phyloP scores from a whole-genome alignment of 768 basidiomycete species.

The Mycena vulgaris region DNA sequence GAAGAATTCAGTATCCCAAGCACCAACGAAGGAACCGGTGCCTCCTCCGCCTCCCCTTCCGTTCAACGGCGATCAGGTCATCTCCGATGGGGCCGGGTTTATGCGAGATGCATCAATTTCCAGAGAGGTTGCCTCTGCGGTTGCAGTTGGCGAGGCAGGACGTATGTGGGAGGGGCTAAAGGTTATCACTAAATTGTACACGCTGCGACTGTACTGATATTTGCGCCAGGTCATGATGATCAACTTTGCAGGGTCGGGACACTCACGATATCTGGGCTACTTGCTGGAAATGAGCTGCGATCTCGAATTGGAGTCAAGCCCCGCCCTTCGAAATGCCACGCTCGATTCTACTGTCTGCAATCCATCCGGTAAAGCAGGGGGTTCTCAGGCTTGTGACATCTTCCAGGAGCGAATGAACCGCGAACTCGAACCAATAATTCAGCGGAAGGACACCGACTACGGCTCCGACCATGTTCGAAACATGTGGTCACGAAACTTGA shows the following conservation, averaged over 20 bases:
- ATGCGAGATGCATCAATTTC: conserved; percentile 4
- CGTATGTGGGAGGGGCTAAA: conserved; percentile 1
- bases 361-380: conserved; percentile 37
- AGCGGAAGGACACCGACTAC: conserved; percentile 47
- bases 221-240: conserved; percentile 44
- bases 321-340: conserved; percentile 39
- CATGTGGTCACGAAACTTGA: conserved; percentile 42
- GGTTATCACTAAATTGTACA: neutral
- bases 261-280: conserved; percentile 51
- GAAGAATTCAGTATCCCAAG: neutral
- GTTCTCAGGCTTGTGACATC: conserved; percentile 46
- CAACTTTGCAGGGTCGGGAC: conserved; percentile 52
- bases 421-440: conserved; percentile 46
- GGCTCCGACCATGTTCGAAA: conserved; percentile 46
- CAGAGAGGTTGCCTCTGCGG: neutral
- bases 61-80: neutral
- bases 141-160: neutral
- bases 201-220: too few relatives aligned
- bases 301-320: conserved; percentile 50
- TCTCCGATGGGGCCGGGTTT: neutral
- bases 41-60: neutral
- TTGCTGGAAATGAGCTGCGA: conserved; percentile 48
- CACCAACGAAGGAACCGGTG: too few relatives aligned
- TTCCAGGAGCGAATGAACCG: conserved; percentile 51
- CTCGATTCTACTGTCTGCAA: conserved; percentile 49